Evolutionary conservation across 345 rosid species (phyloP).

Genomic region (Diplotaxis tenuifolia): DNA sequence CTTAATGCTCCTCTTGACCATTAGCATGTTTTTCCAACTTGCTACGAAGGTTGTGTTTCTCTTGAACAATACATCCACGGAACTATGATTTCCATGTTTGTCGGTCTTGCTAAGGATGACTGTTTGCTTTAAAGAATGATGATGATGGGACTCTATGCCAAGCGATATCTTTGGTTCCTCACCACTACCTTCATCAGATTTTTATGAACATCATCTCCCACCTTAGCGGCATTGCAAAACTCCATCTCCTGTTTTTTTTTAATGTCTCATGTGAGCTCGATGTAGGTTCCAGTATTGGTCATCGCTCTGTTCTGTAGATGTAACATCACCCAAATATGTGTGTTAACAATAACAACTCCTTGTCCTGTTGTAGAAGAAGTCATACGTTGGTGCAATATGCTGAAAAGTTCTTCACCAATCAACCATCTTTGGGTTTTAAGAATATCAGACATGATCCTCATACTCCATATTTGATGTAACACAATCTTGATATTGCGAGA

Average conservation of each 20-base stretch:
- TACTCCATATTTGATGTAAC: not conserved
- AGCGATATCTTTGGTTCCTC: not conserved
- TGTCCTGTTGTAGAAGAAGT: too few species aligned
- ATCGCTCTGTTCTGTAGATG: not conserved
- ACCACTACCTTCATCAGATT: not conserved
- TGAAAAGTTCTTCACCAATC: not conserved
- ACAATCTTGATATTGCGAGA: not conserved
- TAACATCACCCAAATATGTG: not conserved
- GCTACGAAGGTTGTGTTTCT: not conserved
- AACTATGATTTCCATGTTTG: not conserved
- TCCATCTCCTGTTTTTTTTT: not conserved
- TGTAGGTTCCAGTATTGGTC: not conserved
- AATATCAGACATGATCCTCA: not conserved
- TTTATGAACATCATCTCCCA: not conserved
- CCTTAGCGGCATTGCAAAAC: not conserved
- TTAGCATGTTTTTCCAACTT: not conserved
- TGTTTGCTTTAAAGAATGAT: not conserved
- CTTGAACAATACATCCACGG: not conserved
- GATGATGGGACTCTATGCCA: not conserved
- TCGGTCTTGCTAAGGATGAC: not conserved
- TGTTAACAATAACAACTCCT: too few species aligned
- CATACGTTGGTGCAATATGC: too few species aligned
- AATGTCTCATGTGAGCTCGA: not conserved
- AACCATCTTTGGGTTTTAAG: too few species aligned
- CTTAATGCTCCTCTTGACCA: not conserved